Conservation (phyloP, 129 eudicot species). For the Mikania micrantha region DNA sequence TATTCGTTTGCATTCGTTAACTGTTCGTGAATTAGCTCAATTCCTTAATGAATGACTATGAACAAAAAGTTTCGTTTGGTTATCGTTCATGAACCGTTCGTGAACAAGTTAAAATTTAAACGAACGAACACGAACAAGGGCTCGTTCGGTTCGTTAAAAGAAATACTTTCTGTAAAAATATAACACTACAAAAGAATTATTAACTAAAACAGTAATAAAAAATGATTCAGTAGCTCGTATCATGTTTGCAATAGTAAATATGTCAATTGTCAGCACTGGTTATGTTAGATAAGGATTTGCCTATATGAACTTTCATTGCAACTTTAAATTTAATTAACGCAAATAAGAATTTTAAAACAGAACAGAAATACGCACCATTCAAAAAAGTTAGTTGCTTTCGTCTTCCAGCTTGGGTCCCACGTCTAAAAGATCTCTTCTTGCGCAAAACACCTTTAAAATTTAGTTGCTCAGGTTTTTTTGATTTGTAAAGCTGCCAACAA, state of each 20-base stretch:
- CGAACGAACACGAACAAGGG: too few relatives aligned
- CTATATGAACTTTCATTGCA: not conserved
- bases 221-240: not conserved
- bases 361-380: constrained; percentile 24
- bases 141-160: too few relatives aligned
- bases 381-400: constrained; percentile 54
- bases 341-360: not conserved
- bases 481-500: constrained; percentile 54
- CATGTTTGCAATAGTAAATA: not conserved
- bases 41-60: too few relatives aligned
- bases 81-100: too few relatives aligned
- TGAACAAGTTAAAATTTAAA: too few relatives aligned
- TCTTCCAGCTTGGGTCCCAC: constrained; percentile 50
- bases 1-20: too few relatives aligned
- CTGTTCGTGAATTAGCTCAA: too few relatives aligned
- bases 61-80: too few relatives aligned
- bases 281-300: not conserved
- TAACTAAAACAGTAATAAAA: too few relatives aligned
- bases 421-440: constrained; percentile 78
- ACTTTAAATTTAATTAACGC: not conserved
- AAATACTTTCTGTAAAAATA: too few relatives aligned
- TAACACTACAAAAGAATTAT: too few relatives aligned
- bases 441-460: constrained; percentile 48
- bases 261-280: not conserved
- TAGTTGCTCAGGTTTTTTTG: constrained; percentile 42